Conservation (phyloP, 139 green algal species). For the Nannochloris sp. region DNA sequence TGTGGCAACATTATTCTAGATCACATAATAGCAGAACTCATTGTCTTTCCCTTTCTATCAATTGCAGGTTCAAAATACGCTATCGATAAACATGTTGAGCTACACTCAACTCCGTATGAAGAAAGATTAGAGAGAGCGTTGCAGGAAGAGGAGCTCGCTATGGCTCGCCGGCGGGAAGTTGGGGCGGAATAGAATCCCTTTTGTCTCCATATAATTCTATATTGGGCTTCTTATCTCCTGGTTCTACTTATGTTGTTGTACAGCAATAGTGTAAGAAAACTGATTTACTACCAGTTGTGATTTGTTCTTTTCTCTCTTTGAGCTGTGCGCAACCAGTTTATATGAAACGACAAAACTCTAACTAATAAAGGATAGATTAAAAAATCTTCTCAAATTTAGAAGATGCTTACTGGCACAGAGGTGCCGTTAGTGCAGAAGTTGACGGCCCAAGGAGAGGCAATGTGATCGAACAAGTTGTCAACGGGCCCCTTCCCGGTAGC, state of each 20-base stretch:
- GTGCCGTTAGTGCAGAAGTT: conserved; percentile 24
- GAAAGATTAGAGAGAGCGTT: neutral
- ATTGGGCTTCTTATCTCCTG: too few relatives aligned
- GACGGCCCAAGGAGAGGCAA: conserved; percentile 15
- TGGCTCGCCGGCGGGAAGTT: too few relatives aligned
- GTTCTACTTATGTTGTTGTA: too few relatives aligned
- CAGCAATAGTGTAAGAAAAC: too few relatives aligned
- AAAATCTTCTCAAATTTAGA: conserved; percentile 7
- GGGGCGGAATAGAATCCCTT: too few relatives aligned
- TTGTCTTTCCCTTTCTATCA: neutral
- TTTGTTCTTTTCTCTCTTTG: too few relatives aligned
- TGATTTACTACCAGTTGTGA: too few relatives aligned
- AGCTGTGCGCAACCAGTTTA: too few relatives aligned
- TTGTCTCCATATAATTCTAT: too few relatives aligned
- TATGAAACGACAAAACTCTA: too few relatives aligned
- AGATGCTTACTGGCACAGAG: conserved; percentile 15
- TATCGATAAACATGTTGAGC: neutral
- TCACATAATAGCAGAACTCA: neutral
- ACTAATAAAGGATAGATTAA: neutral
- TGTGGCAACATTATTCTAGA: neutral
- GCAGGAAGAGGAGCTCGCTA: neutral
- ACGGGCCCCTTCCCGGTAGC: conserved; percentile 73
- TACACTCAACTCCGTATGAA: conserved; percentile 1
- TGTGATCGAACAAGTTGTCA: conserved; percentile 27
- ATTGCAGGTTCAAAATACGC: conserved; percentile 4